Base-by-base conservation (phyloP, 2,329 filamentous ascomycete species). In the Colletotrichum kahawae region DNA sequence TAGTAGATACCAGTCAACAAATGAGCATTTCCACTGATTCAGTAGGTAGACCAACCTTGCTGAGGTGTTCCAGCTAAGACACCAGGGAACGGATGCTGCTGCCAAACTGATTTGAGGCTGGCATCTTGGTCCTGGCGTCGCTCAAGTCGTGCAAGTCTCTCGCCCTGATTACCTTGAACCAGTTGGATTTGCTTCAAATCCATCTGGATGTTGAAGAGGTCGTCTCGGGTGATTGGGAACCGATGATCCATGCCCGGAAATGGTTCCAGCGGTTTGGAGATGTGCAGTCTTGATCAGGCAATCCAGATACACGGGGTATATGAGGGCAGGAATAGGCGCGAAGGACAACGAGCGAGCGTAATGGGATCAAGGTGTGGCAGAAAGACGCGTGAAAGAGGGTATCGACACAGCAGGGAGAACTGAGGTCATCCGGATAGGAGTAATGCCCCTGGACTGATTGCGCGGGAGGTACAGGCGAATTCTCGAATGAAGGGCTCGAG, bases 61-160 rank as follows among this genome's bases (percentile, higher is more conserved):
- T 97, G 94, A 69, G 95, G 94, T 60, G 95, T 96, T 70, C 95
- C 94, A 79, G 93, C 93, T 73, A 98, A 84, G 51, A 95, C 92
- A 78, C 93, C 93, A n/a, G 96, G 95, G 82, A 98, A 98, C 18
- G 96, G 96, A 71, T 96, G 98, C 78, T 94, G 93, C 78, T 94
- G 93, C 97, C 97, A 99, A 71, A 97, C 94, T 76, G 94, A 98
- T 84, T 96, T 97, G 75, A 93, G 85, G 36, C 91, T 89, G 65
- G 91, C 90, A 84, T 93, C 91, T 78, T 93, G 92, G 38, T 92
- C 91, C 81, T 93, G 91, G 62, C 92, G 91, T 80, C 92, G 92
- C 82, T 94, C 92, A 67, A 94, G 83, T 77, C 91, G 87, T 75
- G 89, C 83, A 69, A 94, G 82, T 81, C 92, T 87, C 78, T 93